Evolutionary conservation across 768 basidiomycete species (phyloP).

Genomic region (Gymnopilus dilepis): DNA sequence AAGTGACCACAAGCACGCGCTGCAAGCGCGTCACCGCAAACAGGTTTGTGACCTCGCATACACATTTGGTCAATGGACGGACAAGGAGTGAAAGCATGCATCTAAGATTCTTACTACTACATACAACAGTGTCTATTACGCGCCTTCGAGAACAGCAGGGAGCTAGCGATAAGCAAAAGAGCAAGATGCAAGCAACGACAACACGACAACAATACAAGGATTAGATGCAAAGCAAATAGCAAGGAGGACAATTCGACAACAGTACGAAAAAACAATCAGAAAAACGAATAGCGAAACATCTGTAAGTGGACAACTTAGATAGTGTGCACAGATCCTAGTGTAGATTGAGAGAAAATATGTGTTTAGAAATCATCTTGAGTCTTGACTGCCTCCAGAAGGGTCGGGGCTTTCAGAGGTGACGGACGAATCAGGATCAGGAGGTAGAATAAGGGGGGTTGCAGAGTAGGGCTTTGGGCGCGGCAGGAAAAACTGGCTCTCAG

Average conservation of each 20-base stretch:
- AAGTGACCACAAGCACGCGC: neutral
- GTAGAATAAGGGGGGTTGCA: neutral
- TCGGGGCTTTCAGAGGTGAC: constrained; percentile 9
- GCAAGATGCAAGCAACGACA: neutral
- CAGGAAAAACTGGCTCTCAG: constrained; percentile 18
- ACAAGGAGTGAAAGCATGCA: too few species aligned
- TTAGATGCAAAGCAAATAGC: neutral
- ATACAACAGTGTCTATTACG: neutral
- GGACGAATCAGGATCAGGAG: neutral
- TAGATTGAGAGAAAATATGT: neutral
- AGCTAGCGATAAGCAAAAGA: neutral
- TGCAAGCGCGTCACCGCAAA: neutral
- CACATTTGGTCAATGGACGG: neutral
- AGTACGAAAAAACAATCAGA: neutral
- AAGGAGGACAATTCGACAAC: constrained; percentile 3
- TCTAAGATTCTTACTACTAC: neutral
- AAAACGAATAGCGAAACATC: neutral
- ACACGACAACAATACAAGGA: neutral
- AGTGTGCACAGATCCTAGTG: neutral
- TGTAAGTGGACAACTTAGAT: neutral
- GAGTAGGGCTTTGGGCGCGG: constrained; percentile 6
- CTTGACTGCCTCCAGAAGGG: neutral
- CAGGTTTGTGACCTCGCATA: neutral
- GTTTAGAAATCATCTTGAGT: neutral
- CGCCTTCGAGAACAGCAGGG: neutral